These are phyloP conservation scores for Leccinum idahoense DNA, from an alignment of 1,284 basidiomycete genomes.

Conservation along the genomic window DNA sequence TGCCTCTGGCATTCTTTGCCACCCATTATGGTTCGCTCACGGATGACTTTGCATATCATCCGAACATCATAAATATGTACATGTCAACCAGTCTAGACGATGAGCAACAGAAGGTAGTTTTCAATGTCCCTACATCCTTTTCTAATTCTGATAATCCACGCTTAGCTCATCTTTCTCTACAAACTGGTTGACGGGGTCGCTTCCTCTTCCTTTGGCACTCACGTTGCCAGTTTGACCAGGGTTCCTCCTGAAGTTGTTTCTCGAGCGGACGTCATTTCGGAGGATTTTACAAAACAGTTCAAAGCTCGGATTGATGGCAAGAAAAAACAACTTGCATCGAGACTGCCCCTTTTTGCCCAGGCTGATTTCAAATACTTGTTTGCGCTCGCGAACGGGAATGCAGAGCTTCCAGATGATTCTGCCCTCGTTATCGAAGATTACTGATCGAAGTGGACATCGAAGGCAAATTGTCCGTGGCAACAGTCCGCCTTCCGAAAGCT, in stretches of 20 bases:
- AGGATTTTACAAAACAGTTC: conserved; percentile 84
- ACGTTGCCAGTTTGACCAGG: conserved; percentile 84
- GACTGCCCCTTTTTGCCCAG: conserved; percentile 72
- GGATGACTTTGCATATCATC: conserved; percentile 85
- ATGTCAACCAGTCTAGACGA: conserved; percentile 94
- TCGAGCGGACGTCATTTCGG: conserved; percentile 82
- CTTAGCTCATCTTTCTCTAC: conserved; percentile 85
- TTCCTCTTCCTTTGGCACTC: conserved; percentile 88
- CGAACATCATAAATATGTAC: conserved; percentile 89
- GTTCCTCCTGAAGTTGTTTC: conserved; percentile 79
- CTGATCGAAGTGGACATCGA: conserved; percentile 28
- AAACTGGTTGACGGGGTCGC: conserved; percentile 88
- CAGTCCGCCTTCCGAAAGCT: conserved; percentile 74
- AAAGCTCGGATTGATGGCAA: conserved; percentile 69
- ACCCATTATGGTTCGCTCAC: conserved; percentile 87
- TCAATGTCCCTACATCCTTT: background rate
- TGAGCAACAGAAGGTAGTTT: conserved; percentile 71
- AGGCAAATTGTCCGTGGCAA: conserved; percentile 81
- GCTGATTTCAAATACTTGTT: conserved; percentile 83
- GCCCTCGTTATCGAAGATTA: conserved; percentile 25
- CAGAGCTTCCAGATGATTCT: conserved; percentile 44
- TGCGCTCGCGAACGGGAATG: conserved; percentile 49
- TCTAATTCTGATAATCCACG: background rate
- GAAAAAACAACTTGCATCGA: conserved; percentile 47
- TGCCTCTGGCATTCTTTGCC: conserved; percentile 81